Evolutionary conservation across 768 basidiomycete species (phyloP).

Genomic region (Suillus clintonianus): DNA sequence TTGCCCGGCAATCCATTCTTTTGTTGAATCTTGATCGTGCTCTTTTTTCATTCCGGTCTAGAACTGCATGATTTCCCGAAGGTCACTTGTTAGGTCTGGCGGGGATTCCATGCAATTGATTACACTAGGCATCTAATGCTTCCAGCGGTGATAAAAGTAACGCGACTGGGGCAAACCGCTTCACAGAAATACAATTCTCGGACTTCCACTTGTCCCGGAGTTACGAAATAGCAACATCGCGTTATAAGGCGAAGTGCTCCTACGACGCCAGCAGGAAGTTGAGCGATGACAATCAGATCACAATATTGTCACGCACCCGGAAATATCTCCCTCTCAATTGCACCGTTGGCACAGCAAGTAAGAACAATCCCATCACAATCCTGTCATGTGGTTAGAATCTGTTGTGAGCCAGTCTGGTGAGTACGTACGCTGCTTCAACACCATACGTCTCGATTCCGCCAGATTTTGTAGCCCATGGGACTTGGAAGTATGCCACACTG

Average conservation of each 20-base stretch:
- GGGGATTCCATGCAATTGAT: neutral
- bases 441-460: conserved; percentile 39
- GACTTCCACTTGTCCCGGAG: neutral
- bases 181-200: neutral
- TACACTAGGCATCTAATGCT: neutral
- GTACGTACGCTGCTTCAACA: conserved; percentile 38
- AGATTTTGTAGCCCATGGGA: conserved; percentile 38
- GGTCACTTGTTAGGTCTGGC: neutral
- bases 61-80: neutral
- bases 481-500: conserved; percentile 41
- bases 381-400: conserved; percentile 16
- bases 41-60: neutral
- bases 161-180: neutral
- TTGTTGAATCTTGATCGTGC: too few species aligned
- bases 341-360: conserved; percentile 37
- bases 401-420: neutral
- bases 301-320: conserved; percentile 29
- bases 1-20: too few species aligned
- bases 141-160: neutral
- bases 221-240: neutral
- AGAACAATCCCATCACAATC: conserved; percentile 34
- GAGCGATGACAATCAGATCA: neutral
- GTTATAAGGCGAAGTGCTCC: neutral
- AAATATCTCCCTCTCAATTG: conserved; percentile 36
- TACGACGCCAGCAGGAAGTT: neutral